These are phyloP conservation scores for Daldinia caldariorum DNA, from an alignment of 495 filamentous ascomycete species.

Conservation along the genomic window DNA sequence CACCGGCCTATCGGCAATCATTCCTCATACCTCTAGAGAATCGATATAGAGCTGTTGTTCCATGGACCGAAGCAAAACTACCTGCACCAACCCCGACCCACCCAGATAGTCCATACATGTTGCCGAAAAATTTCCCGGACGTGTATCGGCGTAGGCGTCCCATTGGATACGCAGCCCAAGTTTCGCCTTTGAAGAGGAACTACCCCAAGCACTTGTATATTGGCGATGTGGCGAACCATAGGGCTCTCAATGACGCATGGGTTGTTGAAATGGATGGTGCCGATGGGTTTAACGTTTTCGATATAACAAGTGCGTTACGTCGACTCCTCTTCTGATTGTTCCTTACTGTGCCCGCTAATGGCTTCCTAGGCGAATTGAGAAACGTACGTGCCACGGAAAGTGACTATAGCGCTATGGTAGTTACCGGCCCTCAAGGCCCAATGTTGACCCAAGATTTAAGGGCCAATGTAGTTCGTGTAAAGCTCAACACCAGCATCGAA, in stretches of 20 bases:
- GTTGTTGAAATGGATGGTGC: constrained; percentile 4
- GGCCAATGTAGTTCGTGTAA: background rate
- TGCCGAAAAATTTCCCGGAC: background rate
- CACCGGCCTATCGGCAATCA: background rate
- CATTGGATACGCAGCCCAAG: too few relatives aligned
- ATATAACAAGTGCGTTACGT: constrained; percentile 14
- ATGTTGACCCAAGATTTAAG: background rate
- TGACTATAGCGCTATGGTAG: constrained; percentile 1
- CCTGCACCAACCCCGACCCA: background rate
- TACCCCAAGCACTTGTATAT: constrained; percentile 13
- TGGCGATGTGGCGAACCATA: constrained; percentile 17
- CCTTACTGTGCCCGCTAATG: background rate
- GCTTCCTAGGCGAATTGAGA: background rate
- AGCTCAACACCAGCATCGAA: background rate
- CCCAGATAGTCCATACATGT: background rate
- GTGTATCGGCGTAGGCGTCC: background rate
- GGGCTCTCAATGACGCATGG: constrained; percentile 15
- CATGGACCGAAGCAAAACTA: background rate
- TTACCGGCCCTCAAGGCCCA: constrained; percentile 4
- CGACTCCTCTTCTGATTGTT: background rate
- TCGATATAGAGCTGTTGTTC: background rate
- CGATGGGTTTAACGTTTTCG: constrained; percentile 10
- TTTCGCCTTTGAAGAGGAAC: background rate
- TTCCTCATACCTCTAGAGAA: background rate
- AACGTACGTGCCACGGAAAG: background rate